phyloP scores from a whole-genome alignment of 768 basidiomycete species.

The Vishniacozyma victoriae region DNA sequence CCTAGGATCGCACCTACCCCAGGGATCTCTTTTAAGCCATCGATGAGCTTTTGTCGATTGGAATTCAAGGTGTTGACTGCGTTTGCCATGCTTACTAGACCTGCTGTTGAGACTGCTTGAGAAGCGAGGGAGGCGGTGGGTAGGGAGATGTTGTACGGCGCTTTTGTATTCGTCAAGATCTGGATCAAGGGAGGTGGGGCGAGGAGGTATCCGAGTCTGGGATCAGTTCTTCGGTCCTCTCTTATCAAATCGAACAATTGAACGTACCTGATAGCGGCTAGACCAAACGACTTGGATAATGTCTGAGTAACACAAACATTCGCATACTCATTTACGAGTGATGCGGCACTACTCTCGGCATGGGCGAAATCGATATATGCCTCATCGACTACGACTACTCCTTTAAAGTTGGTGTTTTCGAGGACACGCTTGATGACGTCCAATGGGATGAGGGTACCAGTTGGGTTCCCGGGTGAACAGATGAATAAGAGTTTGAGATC shows the following conservation, averaged over 20 bases:
- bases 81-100: slow-evolving; percentile 59
- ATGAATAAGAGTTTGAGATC: slow-evolving; percentile 86
- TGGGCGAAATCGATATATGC: slow-evolving; percentile 93
- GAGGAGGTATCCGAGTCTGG: slow-evolving; percentile 79
- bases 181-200: slow-evolving; percentile 87
- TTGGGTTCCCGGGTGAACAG: slow-evolving; percentile 96
- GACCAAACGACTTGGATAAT: slow-evolving; percentile 88
- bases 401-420: slow-evolving; percentile 75
- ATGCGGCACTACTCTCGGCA: slow-evolving; percentile 58
- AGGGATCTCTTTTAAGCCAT: slow-evolving; percentile 52
- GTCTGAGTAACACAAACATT: slow-evolving; percentile 96
- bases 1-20: slow-evolving; percentile 62
- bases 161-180: slow-evolving; percentile 88
- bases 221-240: slow-evolving; percentile 1
- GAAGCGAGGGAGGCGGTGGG: slow-evolving; percentile 79
- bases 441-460: slow-evolving; percentile 77
- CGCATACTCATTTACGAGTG: slow-evolving; percentile 69
- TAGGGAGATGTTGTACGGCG: slow-evolving; percentile 91
- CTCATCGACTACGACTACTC: slow-evolving; percentile 90
- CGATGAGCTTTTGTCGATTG: slow-evolving; percentile 58
- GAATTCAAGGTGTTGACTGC: slow-evolving; percentile 59
- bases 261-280: slow-evolving; percentile 85
- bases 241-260: neutral
- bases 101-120: slow-evolving; percentile 64
- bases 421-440: slow-evolving; percentile 62